phyloP scores from a whole-genome alignment of 139 green algal genomes.

The Trebouxia sp. region DNA sequence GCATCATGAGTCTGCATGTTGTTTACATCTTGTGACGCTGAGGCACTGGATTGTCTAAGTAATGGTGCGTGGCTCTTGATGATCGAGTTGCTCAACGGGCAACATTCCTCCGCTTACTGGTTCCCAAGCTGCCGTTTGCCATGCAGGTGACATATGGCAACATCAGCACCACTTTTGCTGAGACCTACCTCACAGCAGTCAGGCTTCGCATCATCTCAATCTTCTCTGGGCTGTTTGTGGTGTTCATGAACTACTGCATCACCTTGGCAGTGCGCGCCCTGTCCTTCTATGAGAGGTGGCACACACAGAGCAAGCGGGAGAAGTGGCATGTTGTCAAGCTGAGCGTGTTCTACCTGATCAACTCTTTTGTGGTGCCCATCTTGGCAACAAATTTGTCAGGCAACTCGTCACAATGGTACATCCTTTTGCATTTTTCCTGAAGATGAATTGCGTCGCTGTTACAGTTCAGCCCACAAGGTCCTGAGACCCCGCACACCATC shows the following conservation, averaged over 20 bases:
- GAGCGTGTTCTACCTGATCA: constrained; percentile 48
- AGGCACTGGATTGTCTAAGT: too few relatives aligned
- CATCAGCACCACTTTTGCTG: constrained; percentile 12
- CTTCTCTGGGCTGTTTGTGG: constrained; percentile 39
- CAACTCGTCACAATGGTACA: constrained; percentile 3
- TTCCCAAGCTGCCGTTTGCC: too few relatives aligned
- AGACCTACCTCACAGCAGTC: constrained; percentile 26
- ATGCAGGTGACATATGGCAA: constrained; percentile 23
- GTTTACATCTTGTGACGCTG: too few relatives aligned
- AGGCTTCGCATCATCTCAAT: constrained; percentile 24
- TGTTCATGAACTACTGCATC: constrained; percentile 43
- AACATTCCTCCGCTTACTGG: too few relatives aligned
- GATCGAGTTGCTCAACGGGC: too few relatives aligned
- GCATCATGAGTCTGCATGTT: background rate
- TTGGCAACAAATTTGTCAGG: constrained; percentile 36
- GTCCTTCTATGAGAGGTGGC: constrained; percentile 52
- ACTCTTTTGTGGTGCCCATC: constrained; percentile 52
- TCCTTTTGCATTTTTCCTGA: too few relatives aligned
- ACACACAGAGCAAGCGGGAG: constrained; percentile 43
- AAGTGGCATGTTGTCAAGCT: constrained; percentile 55
- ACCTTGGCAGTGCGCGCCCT: constrained; percentile 39
- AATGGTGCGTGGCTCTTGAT: too few relatives aligned
- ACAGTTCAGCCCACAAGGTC: too few relatives aligned
- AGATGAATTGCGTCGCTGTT: too few relatives aligned
- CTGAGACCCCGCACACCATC: too few relatives aligned